These are phyloP conservation scores for Aethionema arabicum DNA, from an alignment of 345 rosid genomes.

Conservation along the genomic window DNA sequence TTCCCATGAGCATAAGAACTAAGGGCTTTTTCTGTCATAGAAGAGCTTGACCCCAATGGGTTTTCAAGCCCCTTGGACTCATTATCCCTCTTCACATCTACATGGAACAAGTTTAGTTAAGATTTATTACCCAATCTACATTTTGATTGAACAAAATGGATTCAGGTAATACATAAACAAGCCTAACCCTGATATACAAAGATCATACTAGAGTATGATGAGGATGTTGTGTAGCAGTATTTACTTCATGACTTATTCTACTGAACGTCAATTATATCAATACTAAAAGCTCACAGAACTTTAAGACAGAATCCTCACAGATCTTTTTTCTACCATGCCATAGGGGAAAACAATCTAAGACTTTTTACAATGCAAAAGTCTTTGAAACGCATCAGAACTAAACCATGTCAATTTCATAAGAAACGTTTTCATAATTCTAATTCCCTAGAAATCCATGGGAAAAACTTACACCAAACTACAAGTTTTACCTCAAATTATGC, in stretches of 20 bases:
- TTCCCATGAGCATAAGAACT: slow-evolving; percentile 22
- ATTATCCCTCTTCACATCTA: slow-evolving; percentile 46
- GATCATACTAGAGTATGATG: not conserved
- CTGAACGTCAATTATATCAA: too few relatives aligned
- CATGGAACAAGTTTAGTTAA: slow-evolving; percentile 24
- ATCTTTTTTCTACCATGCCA: too few relatives aligned
- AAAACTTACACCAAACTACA: not conserved
- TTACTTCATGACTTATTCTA: too few relatives aligned
- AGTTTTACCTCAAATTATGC: not conserved
- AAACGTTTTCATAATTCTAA: too few relatives aligned
- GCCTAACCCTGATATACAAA: not conserved
- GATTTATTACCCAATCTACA: not conserved
- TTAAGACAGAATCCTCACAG: not conserved
- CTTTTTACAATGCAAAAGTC: too few relatives aligned
- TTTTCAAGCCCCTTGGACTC: slow-evolving; percentile 32
- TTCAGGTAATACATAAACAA: not conserved
- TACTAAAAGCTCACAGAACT: too few relatives aligned
- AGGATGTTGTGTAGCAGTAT: too few relatives aligned
- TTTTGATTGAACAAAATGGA: not conserved
- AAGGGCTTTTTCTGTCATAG: slow-evolving; percentile 25
- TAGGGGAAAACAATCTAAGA: too few relatives aligned
- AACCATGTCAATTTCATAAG: too few relatives aligned
- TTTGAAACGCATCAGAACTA: too few relatives aligned
- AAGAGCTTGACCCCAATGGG: slow-evolving; percentile 27
- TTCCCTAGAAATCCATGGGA: too few relatives aligned